Percentiles rank a stretch among this genome's conserved stretches.
Conservation (phyloP, 139 green algal genomes). For the Chlorella sp. region DNA sequence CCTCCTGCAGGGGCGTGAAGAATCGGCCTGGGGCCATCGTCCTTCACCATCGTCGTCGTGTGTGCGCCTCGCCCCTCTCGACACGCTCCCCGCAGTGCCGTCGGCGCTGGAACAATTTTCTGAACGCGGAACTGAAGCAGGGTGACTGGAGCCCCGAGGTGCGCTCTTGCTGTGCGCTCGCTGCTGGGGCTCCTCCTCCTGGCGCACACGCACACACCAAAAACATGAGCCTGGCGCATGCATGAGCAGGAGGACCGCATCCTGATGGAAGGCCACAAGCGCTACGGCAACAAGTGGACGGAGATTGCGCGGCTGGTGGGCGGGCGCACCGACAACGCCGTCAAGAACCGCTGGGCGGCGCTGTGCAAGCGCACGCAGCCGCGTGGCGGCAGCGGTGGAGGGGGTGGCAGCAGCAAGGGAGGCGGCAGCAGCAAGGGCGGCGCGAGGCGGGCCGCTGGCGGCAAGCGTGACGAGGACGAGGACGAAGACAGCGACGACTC, state of each 20-base stretch:
- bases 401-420: too few relatives aligned
- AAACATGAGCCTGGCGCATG: not conserved
- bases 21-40: not conserved
- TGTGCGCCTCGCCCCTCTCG: not conserved
- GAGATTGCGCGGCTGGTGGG: conserved; percentile 63
- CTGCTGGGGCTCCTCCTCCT: not conserved
- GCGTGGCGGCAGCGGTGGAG: not conserved
- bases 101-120: conserved; percentile 67
- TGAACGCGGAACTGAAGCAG: conserved; percentile 66
- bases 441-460: too few relatives aligned
- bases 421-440: too few relatives aligned
- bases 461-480: conserved; percentile 1
- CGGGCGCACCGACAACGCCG: conserved; percentile 66
- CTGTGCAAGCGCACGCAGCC: conserved; percentile 25
- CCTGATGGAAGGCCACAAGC: conserved; percentile 42
- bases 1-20: too few relatives aligned
- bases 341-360: conserved; percentile 56
- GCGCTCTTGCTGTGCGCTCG: not conserved
- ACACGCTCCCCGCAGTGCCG: conserved; percentile 35
- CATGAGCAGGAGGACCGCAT: conserved; percentile 44
- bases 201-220: too few relatives aligned
- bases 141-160: conserved; percentile 39
- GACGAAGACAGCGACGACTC: too few relatives aligned
- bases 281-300: conserved; percentile 68
- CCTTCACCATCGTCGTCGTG: not conserved